Evolutionary conservation across 305 asterid genomes (phyloP).

Genomic region (Solanum hybrid): DNA sequence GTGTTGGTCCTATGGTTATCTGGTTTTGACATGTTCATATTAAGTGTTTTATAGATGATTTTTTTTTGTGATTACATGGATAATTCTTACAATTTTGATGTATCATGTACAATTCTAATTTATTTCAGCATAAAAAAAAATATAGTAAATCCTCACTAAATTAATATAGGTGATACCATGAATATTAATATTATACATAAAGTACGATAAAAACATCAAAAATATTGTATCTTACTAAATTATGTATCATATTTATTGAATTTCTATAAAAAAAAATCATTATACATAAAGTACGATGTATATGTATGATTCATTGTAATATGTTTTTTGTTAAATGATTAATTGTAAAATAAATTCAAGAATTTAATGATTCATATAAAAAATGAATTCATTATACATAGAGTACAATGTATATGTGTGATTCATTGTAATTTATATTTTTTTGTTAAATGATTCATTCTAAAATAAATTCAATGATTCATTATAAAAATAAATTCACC

Average conservation of each 20-base stretch:
- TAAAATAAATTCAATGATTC: neutral
- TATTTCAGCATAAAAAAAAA: neutral
- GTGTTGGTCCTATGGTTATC: neutral
- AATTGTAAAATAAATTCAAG: neutral
- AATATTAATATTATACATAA: neutral
- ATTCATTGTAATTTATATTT: too few species aligned
- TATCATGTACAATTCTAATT: neutral
- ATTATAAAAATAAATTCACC: too few species aligned
- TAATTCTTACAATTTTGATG: neutral
- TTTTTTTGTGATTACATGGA: neutral
- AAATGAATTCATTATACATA: neutral
- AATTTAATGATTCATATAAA: neutral
- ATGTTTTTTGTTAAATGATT: neutral
- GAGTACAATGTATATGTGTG: neutral
- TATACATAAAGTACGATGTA: neutral
- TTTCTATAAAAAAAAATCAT: too few species aligned
- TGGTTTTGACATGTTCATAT: neutral
- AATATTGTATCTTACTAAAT: neutral
- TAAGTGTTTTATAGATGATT: neutral
- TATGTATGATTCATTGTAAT: neutral
- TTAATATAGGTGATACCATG: too few species aligned
- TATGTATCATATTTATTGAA: too few species aligned
- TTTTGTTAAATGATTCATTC: neutral
- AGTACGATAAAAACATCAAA: too few species aligned
- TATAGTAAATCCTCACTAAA: neutral